Evolutionary conservation across 2,329 filamentous ascomycete species (phyloP).

Genomic region (Monosporascus sp.): DNA sequence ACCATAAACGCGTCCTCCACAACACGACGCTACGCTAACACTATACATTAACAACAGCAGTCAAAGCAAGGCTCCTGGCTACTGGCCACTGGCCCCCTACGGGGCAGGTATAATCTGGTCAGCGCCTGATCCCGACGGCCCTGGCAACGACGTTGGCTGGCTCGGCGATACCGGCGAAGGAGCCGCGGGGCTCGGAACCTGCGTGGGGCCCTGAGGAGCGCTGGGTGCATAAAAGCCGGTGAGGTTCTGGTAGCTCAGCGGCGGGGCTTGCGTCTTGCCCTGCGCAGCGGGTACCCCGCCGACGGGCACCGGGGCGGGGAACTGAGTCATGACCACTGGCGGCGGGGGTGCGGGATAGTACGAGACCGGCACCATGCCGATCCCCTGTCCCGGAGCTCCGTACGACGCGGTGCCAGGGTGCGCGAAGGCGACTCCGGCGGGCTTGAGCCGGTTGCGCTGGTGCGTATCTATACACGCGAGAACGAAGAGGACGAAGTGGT

Average conservation of each 20-base stretch:
- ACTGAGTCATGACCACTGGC: conserved; percentile 7
- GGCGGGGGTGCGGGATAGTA: conserved; percentile 12
- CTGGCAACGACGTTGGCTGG: neutral
- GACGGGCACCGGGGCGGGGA: neutral
- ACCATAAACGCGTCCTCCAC: neutral
- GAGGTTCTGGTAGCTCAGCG: conserved; percentile 31
- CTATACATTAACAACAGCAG: neutral
- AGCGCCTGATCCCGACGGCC: neutral
- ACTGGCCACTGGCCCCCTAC: neutral
- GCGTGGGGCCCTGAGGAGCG: neutral
- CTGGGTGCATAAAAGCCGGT: conserved; percentile 19
- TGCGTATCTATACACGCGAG: conserved; percentile 26
- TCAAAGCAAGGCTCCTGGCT: neutral
- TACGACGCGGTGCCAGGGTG: neutral
- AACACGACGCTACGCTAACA: neutral
- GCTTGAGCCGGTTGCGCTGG: conserved; percentile 18
- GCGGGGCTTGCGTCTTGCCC: conserved; percentile 2
- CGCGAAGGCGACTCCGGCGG: conserved; percentile 13
- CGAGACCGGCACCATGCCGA: conserved; percentile 5
- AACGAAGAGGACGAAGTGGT: conserved; percentile 77
- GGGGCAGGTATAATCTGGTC: neutral
- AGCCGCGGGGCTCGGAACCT: neutral
- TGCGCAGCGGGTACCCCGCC: conserved; percentile 1
- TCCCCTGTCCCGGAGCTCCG: neutral
- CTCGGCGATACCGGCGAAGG: neutral